Percentiles rank a stretch among this genome's conserved stretches.
Conservation (phyloP, 1,284 basidiomycete species). For the Trichosporon ovoides region DNA sequence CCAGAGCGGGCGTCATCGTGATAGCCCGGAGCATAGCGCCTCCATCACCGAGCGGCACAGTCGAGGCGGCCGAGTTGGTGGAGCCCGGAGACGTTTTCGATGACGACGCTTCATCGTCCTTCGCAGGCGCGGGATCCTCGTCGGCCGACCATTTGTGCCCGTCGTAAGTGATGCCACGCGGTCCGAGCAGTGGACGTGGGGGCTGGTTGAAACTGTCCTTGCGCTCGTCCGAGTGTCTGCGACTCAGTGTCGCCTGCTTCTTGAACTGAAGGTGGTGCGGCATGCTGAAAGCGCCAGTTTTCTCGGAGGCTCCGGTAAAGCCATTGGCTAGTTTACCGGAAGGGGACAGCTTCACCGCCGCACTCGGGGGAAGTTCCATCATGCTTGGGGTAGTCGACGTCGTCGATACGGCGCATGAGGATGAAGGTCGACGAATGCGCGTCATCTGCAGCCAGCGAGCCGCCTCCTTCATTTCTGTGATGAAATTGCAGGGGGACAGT, state of each 20-base stretch:
- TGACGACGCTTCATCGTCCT: not conserved
- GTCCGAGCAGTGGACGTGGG: not conserved
- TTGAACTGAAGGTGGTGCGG: not conserved
- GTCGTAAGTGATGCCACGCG: not conserved
- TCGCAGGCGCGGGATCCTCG: not conserved
- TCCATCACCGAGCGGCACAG: slow-evolving; percentile 51
- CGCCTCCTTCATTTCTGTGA: not conserved
- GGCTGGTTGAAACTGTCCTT: not conserved
- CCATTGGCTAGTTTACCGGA: not conserved
- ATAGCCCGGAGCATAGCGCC: slow-evolving; percentile 52
- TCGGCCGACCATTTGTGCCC: not conserved
- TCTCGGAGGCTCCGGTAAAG: not conserved
- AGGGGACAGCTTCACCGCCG: not conserved
- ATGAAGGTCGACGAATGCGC: not conserved
- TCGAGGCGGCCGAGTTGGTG: slow-evolving; percentile 25
- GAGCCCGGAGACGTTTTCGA: not conserved
- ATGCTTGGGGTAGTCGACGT: too few species aligned
- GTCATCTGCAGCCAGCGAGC: not conserved
- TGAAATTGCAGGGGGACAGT: not conserved
- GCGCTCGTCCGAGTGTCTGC: slow-evolving; percentile 5
- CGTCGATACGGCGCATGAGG: too few species aligned
- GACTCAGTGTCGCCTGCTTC: not conserved
- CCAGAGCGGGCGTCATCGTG: slow-evolving; percentile 43
- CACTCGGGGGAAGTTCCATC: not conserved
- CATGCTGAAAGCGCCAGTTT: not conserved